phyloP scores from a whole-genome alignment of 1,284 basidiomycete species.

The Ustilago tritici region DNA sequence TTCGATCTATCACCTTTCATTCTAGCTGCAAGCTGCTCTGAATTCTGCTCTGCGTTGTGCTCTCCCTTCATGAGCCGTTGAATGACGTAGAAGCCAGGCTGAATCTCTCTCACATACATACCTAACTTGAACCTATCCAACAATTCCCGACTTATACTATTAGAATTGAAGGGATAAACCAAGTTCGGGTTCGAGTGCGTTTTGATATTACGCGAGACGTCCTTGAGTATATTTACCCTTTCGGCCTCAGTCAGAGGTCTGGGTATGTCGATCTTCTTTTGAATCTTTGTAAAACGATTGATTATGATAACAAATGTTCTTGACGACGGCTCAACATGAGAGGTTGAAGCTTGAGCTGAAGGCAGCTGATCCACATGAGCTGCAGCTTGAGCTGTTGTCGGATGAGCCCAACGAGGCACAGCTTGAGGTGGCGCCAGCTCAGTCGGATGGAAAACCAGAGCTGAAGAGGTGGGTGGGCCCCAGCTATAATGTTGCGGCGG shows the following conservation, averaged over 20 bases:
- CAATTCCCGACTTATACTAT: neutral
- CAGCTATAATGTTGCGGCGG: too few species aligned
- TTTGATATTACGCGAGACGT: neutral
- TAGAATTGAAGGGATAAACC: neutral
- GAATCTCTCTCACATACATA: neutral
- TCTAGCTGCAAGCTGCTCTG: neutral
- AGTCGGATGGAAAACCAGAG: too few species aligned
- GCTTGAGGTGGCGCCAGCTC: too few species aligned
- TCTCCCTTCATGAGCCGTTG: accelerated
- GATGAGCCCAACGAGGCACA: too few species aligned
- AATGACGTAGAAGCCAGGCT: neutral
- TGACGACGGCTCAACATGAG: too few species aligned
- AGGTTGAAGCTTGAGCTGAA: too few species aligned
- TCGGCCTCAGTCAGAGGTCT: neutral
- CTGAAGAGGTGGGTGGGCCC: too few species aligned
- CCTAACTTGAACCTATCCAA: neutral
- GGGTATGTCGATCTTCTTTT: neutral
- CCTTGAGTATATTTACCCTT: neutral
- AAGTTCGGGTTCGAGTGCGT: neutral
- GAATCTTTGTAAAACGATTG: neutral
- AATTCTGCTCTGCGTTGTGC: accelerated
- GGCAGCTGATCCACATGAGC: too few species aligned
- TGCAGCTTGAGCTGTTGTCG: too few species aligned
- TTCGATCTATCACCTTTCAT: neutral
- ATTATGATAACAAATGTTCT: neutral